phyloP scores from a whole-genome alignment of 1,284 basidiomycete species.

The Pisolithus thermaeus region DNA sequence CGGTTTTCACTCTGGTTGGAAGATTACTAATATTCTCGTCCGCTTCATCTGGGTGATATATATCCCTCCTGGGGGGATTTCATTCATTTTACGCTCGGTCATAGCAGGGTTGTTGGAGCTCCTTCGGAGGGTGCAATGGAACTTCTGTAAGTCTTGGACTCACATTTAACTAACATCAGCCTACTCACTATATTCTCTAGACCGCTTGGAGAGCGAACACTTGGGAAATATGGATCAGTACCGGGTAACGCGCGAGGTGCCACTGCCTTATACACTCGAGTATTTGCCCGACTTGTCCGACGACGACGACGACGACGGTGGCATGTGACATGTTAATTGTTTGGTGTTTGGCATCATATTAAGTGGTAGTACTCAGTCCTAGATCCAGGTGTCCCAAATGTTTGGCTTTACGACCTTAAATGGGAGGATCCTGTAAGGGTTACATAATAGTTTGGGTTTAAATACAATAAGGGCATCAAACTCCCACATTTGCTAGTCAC shows the following conservation, averaged over 20 bases:
- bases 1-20: background rate
- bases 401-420: no score
- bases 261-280: conserved; percentile 66
- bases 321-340: background rate
- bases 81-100: conserved; percentile 58
- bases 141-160: conserved; percentile 63
- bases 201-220: conserved; percentile 83
- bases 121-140: conserved; percentile 84
- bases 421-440: no score
- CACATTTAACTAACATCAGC: background rate
- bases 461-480: no score
- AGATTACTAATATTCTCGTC: conserved; percentile 69
- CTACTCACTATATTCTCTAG: conserved; percentile 30
- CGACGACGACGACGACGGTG: conserved; percentile 24
- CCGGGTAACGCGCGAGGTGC: conserved; percentile 75
- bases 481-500: no score
- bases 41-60: conserved; percentile 84
- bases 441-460: no score
- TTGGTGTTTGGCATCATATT: background rate
- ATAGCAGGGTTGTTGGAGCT: conserved; percentile 73
- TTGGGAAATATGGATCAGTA: conserved; percentile 82
- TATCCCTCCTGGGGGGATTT: conserved; percentile 50
- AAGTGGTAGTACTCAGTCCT: no score
- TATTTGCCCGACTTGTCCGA: conserved; percentile 20
- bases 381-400: no score